Evolutionary conservation across 208 protist genomes (phyloP).

Genomic region (Trypanosoma melophagium): DNA sequence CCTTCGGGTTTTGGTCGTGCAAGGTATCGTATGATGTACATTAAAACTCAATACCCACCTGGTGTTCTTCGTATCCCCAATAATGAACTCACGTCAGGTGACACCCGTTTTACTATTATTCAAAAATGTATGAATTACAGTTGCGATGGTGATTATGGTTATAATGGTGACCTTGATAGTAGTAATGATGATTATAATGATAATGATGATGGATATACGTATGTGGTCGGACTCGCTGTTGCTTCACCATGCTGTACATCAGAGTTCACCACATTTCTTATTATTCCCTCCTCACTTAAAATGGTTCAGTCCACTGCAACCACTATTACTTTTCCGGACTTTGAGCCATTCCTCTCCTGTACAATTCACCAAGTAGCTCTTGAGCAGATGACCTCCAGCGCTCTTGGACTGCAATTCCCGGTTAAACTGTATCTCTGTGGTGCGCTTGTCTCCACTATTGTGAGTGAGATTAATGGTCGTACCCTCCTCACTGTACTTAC

Average conservation of each 20-base stretch:
- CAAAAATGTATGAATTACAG: no score
- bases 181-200: not conserved
- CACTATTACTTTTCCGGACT: no score
- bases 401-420: slow-evolving; percentile 40
- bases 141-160: no score
- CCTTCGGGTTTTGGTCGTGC: no score
- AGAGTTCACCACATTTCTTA: not conserved
- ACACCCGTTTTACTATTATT: no score
- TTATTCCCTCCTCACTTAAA: slow-evolving; percentile 1
- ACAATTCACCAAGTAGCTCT: not conserved
- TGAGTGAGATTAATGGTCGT: slow-evolving; percentile 24
- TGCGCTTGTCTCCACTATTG: slow-evolving; percentile 38
- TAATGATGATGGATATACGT: not conserved
- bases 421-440: slow-evolving; percentile 42
- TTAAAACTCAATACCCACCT: no score
- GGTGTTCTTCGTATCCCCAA: no score
- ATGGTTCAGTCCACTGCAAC: not conserved
- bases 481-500: slow-evolving; percentile 29
- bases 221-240: slow-evolving; percentile 10
- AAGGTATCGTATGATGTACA: no score
- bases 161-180: not conserved
- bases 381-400: slow-evolving; percentile 3
- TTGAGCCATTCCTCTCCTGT: not conserved
- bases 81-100: no score
- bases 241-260: slow-evolving; percentile 19